A percentile compares a stretch with the other conserved stretches of the same genome.
phyloP scores from a whole-genome alignment of 257 asterid species.

The Solanum chmielewskii region DNA sequence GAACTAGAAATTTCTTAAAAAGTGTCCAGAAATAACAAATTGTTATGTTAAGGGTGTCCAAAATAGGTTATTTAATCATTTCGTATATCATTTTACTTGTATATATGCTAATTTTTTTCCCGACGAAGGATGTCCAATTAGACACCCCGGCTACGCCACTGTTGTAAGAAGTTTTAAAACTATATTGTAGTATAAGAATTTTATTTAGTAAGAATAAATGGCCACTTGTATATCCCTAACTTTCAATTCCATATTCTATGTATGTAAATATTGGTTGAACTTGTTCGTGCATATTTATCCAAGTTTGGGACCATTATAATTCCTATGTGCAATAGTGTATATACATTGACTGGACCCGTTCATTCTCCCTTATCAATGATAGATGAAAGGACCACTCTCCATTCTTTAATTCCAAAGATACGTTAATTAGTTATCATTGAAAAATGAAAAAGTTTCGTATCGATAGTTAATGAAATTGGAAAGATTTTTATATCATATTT shows the following conservation, averaged over 20 bases:
- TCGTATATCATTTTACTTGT: too few species aligned
- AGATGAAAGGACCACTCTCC: not conserved
- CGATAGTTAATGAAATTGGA: too few species aligned
- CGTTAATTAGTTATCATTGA: not conserved
- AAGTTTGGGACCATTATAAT: not conserved
- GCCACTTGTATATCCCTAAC: not conserved
- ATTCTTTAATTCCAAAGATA: not conserved
- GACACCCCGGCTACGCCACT: too few species aligned
- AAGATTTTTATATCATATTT: too few species aligned
- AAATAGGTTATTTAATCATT: too few species aligned
- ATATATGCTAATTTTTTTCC: too few species aligned
- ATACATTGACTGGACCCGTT: not conserved
- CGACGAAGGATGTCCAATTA: fast-evolving
- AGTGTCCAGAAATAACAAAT: too few species aligned
- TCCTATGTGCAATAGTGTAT: not conserved
- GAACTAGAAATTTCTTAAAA: too few species aligned
- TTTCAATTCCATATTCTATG: not conserved
- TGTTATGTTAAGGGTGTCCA: too few species aligned
- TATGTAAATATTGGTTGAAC: not conserved
- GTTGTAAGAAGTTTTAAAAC: not conserved
- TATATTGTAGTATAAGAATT: not conserved
- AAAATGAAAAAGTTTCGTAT: not conserved
- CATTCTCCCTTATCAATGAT: not conserved
- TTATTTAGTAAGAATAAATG: not conserved
- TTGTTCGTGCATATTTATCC: not conserved